Evolutionary conservation across 352 stramenopile species (phyloP).

Genomic region (Peronospora farinosa): DNA sequence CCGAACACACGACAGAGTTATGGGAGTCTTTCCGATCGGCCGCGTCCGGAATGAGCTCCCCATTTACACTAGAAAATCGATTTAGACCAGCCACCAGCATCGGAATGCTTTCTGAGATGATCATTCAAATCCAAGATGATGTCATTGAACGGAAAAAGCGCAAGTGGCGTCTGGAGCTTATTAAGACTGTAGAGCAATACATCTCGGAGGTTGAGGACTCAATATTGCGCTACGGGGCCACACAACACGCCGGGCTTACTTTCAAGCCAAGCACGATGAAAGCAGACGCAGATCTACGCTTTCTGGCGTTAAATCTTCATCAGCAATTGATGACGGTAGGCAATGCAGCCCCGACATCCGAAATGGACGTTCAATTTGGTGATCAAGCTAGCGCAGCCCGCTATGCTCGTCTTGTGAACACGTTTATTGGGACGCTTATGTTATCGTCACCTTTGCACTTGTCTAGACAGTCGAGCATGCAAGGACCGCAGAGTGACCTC

Average conservation of each 20-base stretch:
- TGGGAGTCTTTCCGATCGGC: conserved; percentile 15
- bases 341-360: conserved; percentile 55
- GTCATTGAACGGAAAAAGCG: conserved; percentile 69
- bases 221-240: conserved; percentile 66
- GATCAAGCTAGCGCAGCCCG: conserved; percentile 32
- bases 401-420: conserved; percentile 50
- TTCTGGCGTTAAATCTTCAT: conserved; percentile 79
- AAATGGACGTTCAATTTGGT: conserved; percentile 43
- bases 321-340: conserved; percentile 78
- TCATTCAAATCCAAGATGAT: conserved; percentile 83
- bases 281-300: conserved; percentile 66
- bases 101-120: conserved; percentile 80
- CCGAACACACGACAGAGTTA: conserved; percentile 10
- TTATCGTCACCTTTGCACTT: conserved; percentile 38
- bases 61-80: conserved; percentile 15
- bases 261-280: conserved; percentile 88
- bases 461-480: conserved; percentile 25
- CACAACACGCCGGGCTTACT: conserved; percentile 58
- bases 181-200: conserved; percentile 74
- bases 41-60: conserved; percentile 11
- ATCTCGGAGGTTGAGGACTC: conserved; percentile 73
- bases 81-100: conserved; percentile 41
- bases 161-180: conserved; percentile 71
- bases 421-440: conserved; percentile 45
- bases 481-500: conserved; percentile 22